Evolutionary conservation across 164 flowering plant genomes (phyloP), one percentile per base, ranked within the genome.

Genomic region (Aristolochia californica): DNA sequence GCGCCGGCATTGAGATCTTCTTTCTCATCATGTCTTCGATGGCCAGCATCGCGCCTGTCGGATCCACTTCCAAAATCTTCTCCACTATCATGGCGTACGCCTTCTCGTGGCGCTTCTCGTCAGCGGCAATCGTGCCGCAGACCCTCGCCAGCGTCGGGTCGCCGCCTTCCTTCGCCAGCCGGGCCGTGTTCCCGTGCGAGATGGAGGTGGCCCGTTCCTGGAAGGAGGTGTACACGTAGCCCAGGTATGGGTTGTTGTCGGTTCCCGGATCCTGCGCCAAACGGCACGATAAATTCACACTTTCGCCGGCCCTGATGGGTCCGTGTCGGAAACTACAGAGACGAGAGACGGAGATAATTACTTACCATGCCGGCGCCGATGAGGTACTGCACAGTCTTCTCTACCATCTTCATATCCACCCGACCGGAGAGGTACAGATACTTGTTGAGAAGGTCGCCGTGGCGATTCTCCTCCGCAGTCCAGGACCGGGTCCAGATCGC

Each of bases 11-110:
- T 8, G 80, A 22, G 27, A 78, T 75, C 60, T 75, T 78, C 66
- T 81, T 81, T 68, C 54, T 70, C 85, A 81, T 78, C 85, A 81
- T 81, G 61, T 73, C 76, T 8, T 76, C 78, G 49, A 81, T 62
- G 5, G 82, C 78, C 57, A 75, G 11, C 25, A 81, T 67, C 8
- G 80, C 70, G 56, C 68, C 74, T 45, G 69, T 62, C 12, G 78
- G 78, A 61, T 77, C 81, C 24, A 77, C 52, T 56, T 72, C 75
- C 18, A 72, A 66, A 2, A 77, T 73, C 61, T 74, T 77, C 62
- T 63, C 50, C 5, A 64, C 50, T 25, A 59, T 65, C 55, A 47
- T 65, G 28, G 59, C 14, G 63, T 65, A 73, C 24, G 74, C 77
- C 10, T 20, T 68, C 48, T 77, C 81, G 28, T 77, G 81, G 56